phyloP scores from a whole-genome alignment of 805 yeast species.

The Yarrowia osloensis region DNA sequence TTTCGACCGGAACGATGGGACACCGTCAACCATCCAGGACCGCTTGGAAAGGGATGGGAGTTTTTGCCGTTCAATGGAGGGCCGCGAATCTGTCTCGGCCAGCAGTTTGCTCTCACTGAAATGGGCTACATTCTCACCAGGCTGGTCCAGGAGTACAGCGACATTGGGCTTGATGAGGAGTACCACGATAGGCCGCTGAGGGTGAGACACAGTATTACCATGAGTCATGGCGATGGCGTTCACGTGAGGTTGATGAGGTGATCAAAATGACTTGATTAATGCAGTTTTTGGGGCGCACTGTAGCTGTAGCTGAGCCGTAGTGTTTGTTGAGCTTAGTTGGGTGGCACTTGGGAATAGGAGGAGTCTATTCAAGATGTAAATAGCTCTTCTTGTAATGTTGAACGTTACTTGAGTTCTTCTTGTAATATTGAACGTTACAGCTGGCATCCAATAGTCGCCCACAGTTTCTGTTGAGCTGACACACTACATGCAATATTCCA shows the following conservation, averaged over 20 bases:
- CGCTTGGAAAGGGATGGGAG: slow-evolving; percentile 44
- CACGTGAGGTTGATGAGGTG: neutral
- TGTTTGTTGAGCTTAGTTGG: too few relatives aligned
- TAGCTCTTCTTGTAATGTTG: too few relatives aligned
- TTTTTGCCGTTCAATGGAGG: slow-evolving; percentile 39
- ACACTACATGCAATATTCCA: too few relatives aligned
- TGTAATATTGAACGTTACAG: too few relatives aligned
- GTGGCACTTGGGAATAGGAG: too few relatives aligned
- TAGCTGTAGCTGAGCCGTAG: too few relatives aligned
- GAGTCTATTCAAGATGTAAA: too few relatives aligned
- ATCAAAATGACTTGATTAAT: too few relatives aligned
- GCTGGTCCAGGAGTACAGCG: slow-evolving; percentile 39
- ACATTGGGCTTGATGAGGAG: neutral
- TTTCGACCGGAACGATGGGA: slow-evolving; percentile 56
- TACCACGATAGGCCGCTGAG: neutral
- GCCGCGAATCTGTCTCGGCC: slow-evolving; percentile 57
- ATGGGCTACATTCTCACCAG: slow-evolving; percentile 50
- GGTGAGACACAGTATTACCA: neutral
- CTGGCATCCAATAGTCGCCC: too few relatives aligned
- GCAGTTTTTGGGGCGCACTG: too few relatives aligned
- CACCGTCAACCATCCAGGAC: slow-evolving; percentile 38
- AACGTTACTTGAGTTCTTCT: too few relatives aligned
- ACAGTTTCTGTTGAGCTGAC: too few relatives aligned
- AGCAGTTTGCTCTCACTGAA: slow-evolving; percentile 58
- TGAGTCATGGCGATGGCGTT: slow-evolving; percentile 4